Evolutionary conservation across 129 eudicot species (phyloP), one percentile per base, ranked within the genome.

Genomic region (Centrapalus pauciflorus): DNA sequence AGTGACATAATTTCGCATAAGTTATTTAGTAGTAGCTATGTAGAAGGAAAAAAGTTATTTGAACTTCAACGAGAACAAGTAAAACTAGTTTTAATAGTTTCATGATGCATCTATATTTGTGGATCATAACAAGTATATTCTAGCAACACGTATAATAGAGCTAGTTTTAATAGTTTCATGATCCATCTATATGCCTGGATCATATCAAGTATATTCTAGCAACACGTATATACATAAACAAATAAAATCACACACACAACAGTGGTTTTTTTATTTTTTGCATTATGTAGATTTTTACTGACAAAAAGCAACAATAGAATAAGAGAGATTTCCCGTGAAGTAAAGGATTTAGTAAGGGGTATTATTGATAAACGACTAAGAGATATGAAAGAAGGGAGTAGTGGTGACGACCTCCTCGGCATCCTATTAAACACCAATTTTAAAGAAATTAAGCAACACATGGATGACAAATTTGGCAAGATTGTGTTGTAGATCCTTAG

Each of bases 241-340:
- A n/a, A n/a, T n/a, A n/a, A n/a, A n/a, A n/a, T n/a, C n/a, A n/a
- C n/a, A n/a, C n/a, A n/a, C n/a, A n/a, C n/a, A n/a, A n/a, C n/a
- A 13, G n/a, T n/a, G 20, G 4, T n/a, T 49, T 17, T 4, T 3
- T 3, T 14, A 3, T 51, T 19, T n/a, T 1, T 5, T 26, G 1
- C 1, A 69, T 14, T 11, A 20, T 46, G 12, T 59, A 71, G 69
- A 30, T 58, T 45, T 50, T 40, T 72, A 16, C 77, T 71, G 50
- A 72, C 77, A 61, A 50, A 61, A 59, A 72, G 70, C 24, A 72
- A 72, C 55, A 72, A 72, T 34, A 49, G 70, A 51, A 72, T 72
- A 1, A 72, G 50, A 32, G 40, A 16, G 10, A 61, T 72, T 26
- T 46, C 55, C n/a, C 28, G 24, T 33, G 25, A 72, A 61, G 62